phyloP scores from a whole-genome alignment of 2,329 filamentous ascomycete species.

The Cordyceps cateniannulata region DNA sequence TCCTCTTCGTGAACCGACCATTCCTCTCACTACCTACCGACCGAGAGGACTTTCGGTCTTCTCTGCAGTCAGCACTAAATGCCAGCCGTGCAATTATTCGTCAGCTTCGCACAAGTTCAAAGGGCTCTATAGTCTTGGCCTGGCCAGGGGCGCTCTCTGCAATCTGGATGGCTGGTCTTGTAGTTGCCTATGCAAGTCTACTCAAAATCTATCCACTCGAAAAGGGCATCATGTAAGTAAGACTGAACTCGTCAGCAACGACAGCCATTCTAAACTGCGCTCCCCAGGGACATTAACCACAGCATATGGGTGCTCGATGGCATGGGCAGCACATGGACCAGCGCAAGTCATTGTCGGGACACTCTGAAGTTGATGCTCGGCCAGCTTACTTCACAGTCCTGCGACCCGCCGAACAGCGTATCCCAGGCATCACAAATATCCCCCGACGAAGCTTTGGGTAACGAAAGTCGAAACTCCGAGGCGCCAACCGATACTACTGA shows the following conservation, averaged over 20 bases:
- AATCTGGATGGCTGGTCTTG: slow-evolving; percentile 31
- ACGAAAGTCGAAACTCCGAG: not conserved
- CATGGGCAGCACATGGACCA: not conserved
- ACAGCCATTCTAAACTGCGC: not conserved
- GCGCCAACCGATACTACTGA: not conserved
- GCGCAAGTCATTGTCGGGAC: not conserved
- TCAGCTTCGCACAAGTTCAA: slow-evolving; percentile 16
- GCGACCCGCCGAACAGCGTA: not conserved
- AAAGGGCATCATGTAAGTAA: slow-evolving; percentile 16
- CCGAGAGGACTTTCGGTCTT: slow-evolving; percentile 23
- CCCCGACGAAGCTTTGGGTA: not conserved
- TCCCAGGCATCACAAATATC: too few species aligned
- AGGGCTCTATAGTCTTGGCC: slow-evolving; percentile 20
- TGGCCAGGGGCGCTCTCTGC: slow-evolving; percentile 30
- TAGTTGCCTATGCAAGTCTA: slow-evolving; percentile 28
- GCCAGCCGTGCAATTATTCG: slow-evolving; percentile 24
- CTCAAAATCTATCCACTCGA: slow-evolving; percentile 21
- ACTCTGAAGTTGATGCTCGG: slow-evolving; percentile 1
- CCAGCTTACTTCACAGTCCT: not conserved
- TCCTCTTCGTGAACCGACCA: slow-evolving; percentile 28
- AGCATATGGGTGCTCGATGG: not conserved
- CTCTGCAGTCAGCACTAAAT: slow-evolving; percentile 24
- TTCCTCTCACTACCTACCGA: slow-evolving; percentile 26
- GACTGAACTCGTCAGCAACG: not conserved
- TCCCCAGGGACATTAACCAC: not conserved